These are phyloP conservation scores for Cupressus sempervirens DNA, from an alignment of 75 land plant species.

Conservation along the genomic window DNA sequence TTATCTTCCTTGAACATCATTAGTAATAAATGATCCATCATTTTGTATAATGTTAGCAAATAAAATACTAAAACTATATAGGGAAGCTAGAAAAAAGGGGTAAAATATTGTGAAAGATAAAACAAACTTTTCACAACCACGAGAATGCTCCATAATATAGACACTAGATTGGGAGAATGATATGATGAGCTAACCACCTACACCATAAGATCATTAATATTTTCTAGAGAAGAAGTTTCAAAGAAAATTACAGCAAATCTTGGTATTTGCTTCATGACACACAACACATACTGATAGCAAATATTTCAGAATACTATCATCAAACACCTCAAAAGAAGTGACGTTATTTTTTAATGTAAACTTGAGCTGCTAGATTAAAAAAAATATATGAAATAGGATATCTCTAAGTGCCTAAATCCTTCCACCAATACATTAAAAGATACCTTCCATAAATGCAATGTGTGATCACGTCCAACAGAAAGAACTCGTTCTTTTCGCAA, in stretches of 20 bases:
- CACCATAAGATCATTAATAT: not conserved
- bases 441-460: constrained; percentile 87
- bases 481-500: constrained; percentile 77
- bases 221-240: not conserved
- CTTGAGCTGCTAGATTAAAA: not conserved
- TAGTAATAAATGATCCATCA: not conserved
- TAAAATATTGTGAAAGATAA: not conserved
- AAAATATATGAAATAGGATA: not conserved
- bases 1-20: not conserved
- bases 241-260: not conserved
- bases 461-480: constrained; percentile 93
- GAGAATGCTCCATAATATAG: not conserved
- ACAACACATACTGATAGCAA: not conserved
- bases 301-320: not conserved
- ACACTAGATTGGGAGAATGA: not conserved
- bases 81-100: not conserved
- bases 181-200: not conserved
- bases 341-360: not conserved
- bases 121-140: not conserved
- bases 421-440: not conserved
- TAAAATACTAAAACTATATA: not conserved
- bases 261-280: not conserved
- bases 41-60: not conserved
- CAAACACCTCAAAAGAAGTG: not conserved
- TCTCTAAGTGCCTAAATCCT: not conserved